Evolutionary conservation across 1,284 basidiomycete genomes (phyloP).

Genomic region (Pseudozyma flocculosa): DNA sequence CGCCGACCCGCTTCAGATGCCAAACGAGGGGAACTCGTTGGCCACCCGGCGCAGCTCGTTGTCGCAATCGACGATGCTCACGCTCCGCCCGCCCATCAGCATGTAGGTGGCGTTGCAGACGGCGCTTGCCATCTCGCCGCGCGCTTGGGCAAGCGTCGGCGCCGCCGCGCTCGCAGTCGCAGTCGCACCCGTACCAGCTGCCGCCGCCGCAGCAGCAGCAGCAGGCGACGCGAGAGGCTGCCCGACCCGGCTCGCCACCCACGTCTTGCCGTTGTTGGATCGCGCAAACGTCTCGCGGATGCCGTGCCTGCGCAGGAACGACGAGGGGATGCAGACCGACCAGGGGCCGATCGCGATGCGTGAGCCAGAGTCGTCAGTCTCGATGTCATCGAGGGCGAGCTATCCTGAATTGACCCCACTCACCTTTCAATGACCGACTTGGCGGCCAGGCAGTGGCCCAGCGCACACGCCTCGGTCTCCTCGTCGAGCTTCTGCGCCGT

Average conservation of each 20-base stretch:
- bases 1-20: conserved; percentile 11
- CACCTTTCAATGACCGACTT: conserved; percentile 15
- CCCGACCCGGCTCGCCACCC: conserved; percentile 18
- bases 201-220: too few relatives aligned
- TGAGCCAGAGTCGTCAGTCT: too few relatives aligned
- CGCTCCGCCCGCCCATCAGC: conserved; percentile 32
- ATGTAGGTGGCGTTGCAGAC: conserved; percentile 17
- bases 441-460: conserved; percentile 25
- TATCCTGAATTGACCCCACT: too few relatives aligned
- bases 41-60: conserved; percentile 26
- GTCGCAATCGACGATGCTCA: conserved; percentile 36
- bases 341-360: too few relatives aligned
- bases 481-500: conserved; percentile 9
- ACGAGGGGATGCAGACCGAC: too few relatives aligned
- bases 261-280: conserved; percentile 31
- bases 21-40: conserved; percentile 33
- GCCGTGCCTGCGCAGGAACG: conserved; percentile 17
- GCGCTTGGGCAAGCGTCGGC: too few relatives aligned
- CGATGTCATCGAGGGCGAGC: too few relatives aligned
- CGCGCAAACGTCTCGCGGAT: conserved; percentile 34
- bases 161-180: too few relatives aligned
- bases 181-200: too few relatives aligned
- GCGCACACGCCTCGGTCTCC: conserved; percentile 19
- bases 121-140: too few relatives aligned
- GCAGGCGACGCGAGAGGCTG: background rate